phyloP scores from a whole-genome alignment of 352 stramenopile species.

The Globisporangium cederbergense region DNA sequence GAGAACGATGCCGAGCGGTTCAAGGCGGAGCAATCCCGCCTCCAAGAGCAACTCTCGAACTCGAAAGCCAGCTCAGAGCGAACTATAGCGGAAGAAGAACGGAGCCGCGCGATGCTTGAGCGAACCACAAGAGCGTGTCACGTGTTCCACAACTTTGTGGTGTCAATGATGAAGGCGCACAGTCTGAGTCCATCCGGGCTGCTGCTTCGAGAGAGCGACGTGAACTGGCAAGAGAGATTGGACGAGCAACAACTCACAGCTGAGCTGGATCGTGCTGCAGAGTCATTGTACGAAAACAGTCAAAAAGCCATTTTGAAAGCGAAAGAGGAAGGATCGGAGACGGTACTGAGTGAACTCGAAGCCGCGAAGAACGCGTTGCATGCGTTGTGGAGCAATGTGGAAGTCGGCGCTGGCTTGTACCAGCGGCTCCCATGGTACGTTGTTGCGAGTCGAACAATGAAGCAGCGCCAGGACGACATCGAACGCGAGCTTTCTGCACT shows the following conservation, averaged over 20 bases:
- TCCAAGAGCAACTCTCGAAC: constrained; percentile 37
- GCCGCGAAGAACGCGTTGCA: constrained; percentile 42
- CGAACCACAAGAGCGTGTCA: constrained; percentile 24
- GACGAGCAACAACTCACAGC: constrained; percentile 32
- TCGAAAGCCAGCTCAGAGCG: constrained; percentile 29
- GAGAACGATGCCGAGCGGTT: constrained; percentile 32
- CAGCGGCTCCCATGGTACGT: constrained; percentile 64
- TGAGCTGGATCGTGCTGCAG: constrained; percentile 26
- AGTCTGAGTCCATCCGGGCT: constrained; percentile 10
- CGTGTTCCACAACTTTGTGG: constrained; percentile 29
- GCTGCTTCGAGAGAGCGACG: constrained; percentile 15
- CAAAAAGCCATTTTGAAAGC: constrained; percentile 26
- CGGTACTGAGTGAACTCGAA: constrained; percentile 43
- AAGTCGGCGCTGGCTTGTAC: constrained; percentile 25
- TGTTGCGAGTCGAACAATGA: constrained; percentile 27
- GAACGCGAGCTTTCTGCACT: constrained; percentile 22
- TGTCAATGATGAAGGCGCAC: constrained; percentile 21
- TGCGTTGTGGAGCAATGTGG: constrained; percentile 20
- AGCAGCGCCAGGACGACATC: constrained; percentile 30
- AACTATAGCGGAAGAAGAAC: constrained; percentile 22
- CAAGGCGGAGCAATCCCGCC: constrained; percentile 31
- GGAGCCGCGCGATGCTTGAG: constrained; percentile 19
- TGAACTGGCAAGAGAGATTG: constrained; percentile 15
- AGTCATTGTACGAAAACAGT: constrained; percentile 25
- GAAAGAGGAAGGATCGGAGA: constrained; percentile 24